Evolutionary conservation across 768 basidiomycete species (phyloP).

Genomic region (Lactarius quietus): DNA sequence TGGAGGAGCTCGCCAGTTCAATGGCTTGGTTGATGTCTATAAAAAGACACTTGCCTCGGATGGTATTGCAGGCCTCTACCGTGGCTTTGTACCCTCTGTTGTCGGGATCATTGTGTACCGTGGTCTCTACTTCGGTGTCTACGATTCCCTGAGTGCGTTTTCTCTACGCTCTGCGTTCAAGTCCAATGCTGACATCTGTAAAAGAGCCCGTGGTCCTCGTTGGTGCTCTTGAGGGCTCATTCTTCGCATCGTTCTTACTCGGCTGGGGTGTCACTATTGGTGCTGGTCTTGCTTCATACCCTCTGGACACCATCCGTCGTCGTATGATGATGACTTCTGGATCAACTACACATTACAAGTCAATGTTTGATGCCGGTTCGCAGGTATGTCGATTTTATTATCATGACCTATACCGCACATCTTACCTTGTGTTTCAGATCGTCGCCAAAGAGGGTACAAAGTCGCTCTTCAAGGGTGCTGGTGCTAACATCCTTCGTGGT

Average conservation of each 20-base stretch:
- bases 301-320: conserved; percentile 95
- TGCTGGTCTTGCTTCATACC: conserved; percentile 98
- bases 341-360: conserved; percentile 94
- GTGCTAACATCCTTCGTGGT: conserved; percentile 90
- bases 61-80: conserved; percentile 98
- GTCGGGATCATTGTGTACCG: conserved; percentile 99
- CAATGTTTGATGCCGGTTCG: conserved; percentile 94
- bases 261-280: conserved; percentile 99
- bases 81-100: conserved; percentile 98
- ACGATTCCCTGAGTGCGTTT: conserved; percentile 83
- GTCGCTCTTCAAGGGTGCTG: conserved; percentile 99
- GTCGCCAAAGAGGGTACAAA: conserved; percentile 91
- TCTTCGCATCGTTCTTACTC: conserved; percentile 94
- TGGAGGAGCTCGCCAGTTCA: conserved; percentile 95
- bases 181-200: conserved; percentile 25
- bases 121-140: conserved; percentile 99
- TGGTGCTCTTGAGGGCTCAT: conserved; percentile 91
- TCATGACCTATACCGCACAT: no score
- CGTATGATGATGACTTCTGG: conserved; percentile 99
- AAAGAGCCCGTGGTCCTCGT: conserved; percentile 96
- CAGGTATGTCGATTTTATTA: conserved; percentile 39
- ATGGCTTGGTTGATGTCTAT: conserved; percentile 97
- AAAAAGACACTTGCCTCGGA: conserved; percentile 96
- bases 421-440: conserved; percentile 42
- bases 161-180: background rate